Evolutionary conservation across 2,329 filamentous ascomycete species (phyloP), one percentile per base, ranked within the genome.

Genomic region (Knufia petricola): DNA sequence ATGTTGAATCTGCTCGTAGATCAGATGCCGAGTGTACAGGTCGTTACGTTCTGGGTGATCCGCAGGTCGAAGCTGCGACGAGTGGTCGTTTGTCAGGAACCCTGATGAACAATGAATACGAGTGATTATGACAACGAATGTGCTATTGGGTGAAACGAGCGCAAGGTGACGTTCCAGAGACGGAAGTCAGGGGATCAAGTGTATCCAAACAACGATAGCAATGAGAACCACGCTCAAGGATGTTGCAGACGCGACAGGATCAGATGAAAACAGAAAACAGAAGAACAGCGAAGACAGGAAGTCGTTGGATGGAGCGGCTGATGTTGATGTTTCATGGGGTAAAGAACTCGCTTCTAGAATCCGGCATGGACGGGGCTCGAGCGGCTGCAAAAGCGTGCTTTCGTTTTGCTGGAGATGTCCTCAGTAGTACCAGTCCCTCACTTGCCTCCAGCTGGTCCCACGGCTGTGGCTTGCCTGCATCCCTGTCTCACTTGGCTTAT

Each of bases 1-100:
- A 78, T 79, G 28, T 50, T 69, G 61, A 28, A 26, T 44, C 41
- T 31, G 15, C 26, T 44, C 10, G 2, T 4, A 19, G 28, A 30
- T 10, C 3, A 21, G 21, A 3, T 32, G n/a, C 19, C 12, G 26
- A 28, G 26, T 28, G 6, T 28, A 12, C 12, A 28, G 6, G 6
- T n/a, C 12, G 26, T 28, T 6, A 12, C 12, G 26, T 12, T 28
- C 6, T 28, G 26, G 6, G 26, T 6, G 12, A 28, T 6, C 6
- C 12, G 26, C n/a, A 28, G 26, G 12, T 6, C 26, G 39, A 23
- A 41, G 13, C 13, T 13, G 39, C 21, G 23, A 26, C 4, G 4
- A 26, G 8, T n/a, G 21, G 6, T 41, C 17, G 20, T n/a, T 17
- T 20, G 20, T 24, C 23, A 26, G 24, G 7, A 24, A 13, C 10